phyloP scores from a whole-genome alignment of 164 flowering plant species.

The Magnolia officinalis region DNA sequence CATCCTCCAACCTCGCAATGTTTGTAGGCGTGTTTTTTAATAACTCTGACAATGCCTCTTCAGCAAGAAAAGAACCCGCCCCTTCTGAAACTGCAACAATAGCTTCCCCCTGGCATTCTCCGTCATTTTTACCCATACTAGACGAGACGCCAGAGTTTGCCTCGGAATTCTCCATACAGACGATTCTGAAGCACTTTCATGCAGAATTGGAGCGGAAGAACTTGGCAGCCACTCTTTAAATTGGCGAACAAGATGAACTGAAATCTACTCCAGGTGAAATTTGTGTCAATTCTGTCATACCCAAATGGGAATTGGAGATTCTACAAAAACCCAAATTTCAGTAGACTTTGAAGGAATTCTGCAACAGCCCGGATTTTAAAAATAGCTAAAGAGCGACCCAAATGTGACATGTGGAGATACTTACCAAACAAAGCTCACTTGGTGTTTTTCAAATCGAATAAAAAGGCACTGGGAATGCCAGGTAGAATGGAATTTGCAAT shows the following conservation, averaged over 20 bases:
- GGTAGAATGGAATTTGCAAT: not conserved
- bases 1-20: slow-evolving; percentile 83
- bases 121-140: slow-evolving; percentile 5
- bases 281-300: not conserved
- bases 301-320: not conserved
- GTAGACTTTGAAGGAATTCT: not conserved
- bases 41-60: slow-evolving; percentile 57
- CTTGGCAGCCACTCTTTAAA: not conserved
- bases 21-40: slow-evolving; percentile 88
- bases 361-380: not conserved
- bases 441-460: not conserved
- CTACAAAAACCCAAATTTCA: not conserved
- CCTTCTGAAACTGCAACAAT: not conserved
- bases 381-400: not conserved
- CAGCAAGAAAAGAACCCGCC: slow-evolving; percentile 16
- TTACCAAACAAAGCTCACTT: not conserved
- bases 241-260: not conserved
- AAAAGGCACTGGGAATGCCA: not conserved
- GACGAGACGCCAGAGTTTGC: slow-evolving; percentile 6
- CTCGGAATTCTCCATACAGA: slow-evolving; percentile 34
- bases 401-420: not conserved
- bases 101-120: slow-evolving; percentile 16
- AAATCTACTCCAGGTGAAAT: not conserved
- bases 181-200: slow-evolving; percentile 6
- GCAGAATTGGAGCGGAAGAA: not conserved